Base-by-base conservation (phyloP, 495 filamentous ascomycete species). In the Xylaria intraflava region DNA sequence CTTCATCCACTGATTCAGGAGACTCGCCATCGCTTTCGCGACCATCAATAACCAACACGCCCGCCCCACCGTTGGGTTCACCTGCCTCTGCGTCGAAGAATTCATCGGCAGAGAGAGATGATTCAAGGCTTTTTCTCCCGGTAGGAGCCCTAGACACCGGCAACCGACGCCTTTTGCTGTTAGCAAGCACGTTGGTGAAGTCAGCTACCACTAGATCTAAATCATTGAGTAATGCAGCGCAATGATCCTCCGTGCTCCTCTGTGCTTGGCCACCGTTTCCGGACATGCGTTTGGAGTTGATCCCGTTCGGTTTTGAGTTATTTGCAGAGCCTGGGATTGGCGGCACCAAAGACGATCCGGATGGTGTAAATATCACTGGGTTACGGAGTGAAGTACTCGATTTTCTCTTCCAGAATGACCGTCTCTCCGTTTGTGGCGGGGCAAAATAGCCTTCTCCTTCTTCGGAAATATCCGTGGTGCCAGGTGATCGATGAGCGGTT, bases 331-430 rank as follows among this genome's bases (percentile, higher is more conserved):
- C 67, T 3, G 73, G 77, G 8, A 78, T 59, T 0, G 84, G 84
- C 3, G 85, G 79, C 14, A 80, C 74, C 31, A 88, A 68, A 43
- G 87, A 80, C 4, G 75, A 72, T 3, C 73, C 66, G 16, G 73
- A 67, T 45, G 76, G 68, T 42, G 76, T 58, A 57, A 77, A 64
- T 33, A 79, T 49, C 49, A 72, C 66, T 50, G 78, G 67, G 23
- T 70, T 64, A 29, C 67, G 57, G 3, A 65, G 68, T 53, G 63
- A 70, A 30, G 67, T 56, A 58, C 73, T 93, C 8, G 82, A 69
- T 69, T 93, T 96, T 50, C 93, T 85, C 66, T 90, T 95, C 93
- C 93, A 98, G 60, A 98, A 96, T 1, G 84, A 72, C 40, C 81
- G 64, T 51, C 68, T 80, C 19, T 81, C 78, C 31, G 61, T 53